A percentile compares a stretch with the other conserved stretches of the same genome.
Evolutionary conservation across 2,329 filamentous ascomycete species (phyloP).

Genomic region (Hymenoscyphus occultus): DNA sequence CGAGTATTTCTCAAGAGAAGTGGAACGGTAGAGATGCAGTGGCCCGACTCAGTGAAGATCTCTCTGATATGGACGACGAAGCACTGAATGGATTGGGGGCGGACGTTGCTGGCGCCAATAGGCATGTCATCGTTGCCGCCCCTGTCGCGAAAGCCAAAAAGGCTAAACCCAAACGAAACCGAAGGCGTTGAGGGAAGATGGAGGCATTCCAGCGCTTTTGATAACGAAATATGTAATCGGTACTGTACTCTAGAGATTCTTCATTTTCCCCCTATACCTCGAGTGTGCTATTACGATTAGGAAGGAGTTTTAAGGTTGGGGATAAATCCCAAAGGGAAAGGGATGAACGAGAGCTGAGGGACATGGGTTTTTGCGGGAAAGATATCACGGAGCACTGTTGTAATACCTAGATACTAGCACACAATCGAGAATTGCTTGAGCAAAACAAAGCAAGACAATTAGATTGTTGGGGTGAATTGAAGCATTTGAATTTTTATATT

Average conservation of each 20-base stretch:
- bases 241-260: slow-evolving; percentile 28
- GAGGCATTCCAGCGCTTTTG: neutral
- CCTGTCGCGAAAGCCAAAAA: slow-evolving; percentile 28
- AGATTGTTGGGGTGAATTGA: neutral
- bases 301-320: slow-evolving; percentile 10
- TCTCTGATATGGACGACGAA: slow-evolving; percentile 90
- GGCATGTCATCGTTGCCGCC: slow-evolving; percentile 13
- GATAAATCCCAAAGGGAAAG: slow-evolving; percentile 3
- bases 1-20: slow-evolving; percentile 72
- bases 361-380: neutral
- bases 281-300: slow-evolving; percentile 6
- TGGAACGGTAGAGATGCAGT: slow-evolving; percentile 71
- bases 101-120: slow-evolving; percentile 28
- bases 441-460: neutral
- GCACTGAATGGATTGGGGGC: slow-evolving; percentile 68
- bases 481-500: neutral
- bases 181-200: slow-evolving; percentile 9
- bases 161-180: slow-evolving; percentile 29
- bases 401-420: slow-evolving; percentile 4
- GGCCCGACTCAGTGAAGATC: slow-evolving; percentile 74
- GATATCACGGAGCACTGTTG: neutral
- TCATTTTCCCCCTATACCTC: slow-evolving; percentile 8
- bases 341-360: neutral
- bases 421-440: neutral
- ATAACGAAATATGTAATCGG: slow-evolving; percentile 22